Base-by-base conservation (phyloP, 768 basidiomycete genomes). In the Leccinum imitatum region DNA sequence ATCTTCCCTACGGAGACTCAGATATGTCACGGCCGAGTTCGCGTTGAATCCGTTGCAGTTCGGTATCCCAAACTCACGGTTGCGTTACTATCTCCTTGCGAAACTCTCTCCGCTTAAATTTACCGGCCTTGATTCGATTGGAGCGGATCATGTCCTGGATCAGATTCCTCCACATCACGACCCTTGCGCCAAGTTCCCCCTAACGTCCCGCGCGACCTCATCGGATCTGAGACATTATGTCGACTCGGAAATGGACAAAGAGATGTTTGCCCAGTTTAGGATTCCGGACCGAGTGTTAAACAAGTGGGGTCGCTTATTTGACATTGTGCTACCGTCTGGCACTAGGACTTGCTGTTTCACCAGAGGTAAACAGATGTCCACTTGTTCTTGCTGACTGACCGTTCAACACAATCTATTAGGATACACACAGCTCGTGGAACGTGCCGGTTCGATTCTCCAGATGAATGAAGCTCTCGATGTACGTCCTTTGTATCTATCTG, bases 241-340 rank as follows among this genome's bases (percentile, higher is more conserved):
- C 41, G 61, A 66, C 53, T 19, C 19, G 48, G 33, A 25, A 10
- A 50, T 59, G 51, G 50, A 64, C 21, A 19, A 66, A 11, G 66
- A 65, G 30, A 53, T 52, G 35, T 31, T 66, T 55, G 61, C 70
- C 35, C 69, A 68, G 19, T 74, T 73, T 62, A 71, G 66, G 21
- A 77, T 93, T 11, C 82, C 87, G 3, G 84, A 87, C 55, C 84
- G 81, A 56, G 79, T 90, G 19, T 73, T 93, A 4, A 65, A 71
- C 63, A 91, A 87, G 74, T 92, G 91, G 88, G 90, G 89, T 3
- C 78, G 86, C 27, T 73, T 92, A 25, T 93, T 93, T 66, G 91
- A 93, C 63, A 91, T 93, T 50, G 87, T 91, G 11, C 69, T 81
- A 10, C 88, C 89, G 0, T 85, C 84, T 10, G 75, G 82, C 30